These are phyloP conservation scores for Gossypioides kirkii DNA, from an alignment of 345 rosid species.

Conservation along the genomic window DNA sequence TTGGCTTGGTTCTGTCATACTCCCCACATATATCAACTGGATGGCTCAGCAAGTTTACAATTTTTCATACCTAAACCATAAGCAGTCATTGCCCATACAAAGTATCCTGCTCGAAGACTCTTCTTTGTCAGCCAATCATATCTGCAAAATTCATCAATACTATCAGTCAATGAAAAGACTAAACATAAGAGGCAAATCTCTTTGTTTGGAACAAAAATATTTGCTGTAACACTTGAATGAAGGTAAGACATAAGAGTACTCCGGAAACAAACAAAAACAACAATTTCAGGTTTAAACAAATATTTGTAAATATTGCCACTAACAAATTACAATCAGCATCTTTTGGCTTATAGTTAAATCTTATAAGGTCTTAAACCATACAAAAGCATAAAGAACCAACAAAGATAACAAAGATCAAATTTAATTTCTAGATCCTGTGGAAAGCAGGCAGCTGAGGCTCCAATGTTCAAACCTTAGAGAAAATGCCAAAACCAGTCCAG, in stretches of 20 bases:
- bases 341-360: neutral
- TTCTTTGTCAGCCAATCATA: slow-evolving; percentile 86
- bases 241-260: neutral
- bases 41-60: neutral
- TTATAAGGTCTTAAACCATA: neutral
- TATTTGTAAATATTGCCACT: neutral
- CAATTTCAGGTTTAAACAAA: neutral
- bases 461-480: slow-evolving; percentile 54
- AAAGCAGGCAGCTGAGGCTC: neutral
- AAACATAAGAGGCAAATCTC: neutral
- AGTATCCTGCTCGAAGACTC: slow-evolving; percentile 75
- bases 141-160: slow-evolving; percentile 35
- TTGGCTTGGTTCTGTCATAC: neutral
- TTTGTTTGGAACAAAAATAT: slow-evolving; percentile 1
- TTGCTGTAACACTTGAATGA: neutral
- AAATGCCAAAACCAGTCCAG: slow-evolving; percentile 88
- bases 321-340: neutral
- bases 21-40: neutral
- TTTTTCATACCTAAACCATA: slow-evolving; percentile 75
- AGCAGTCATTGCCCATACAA: slow-evolving; percentile 86
- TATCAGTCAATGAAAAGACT: neutral
- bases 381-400: neutral
- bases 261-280: neutral
- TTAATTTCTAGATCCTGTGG: neutral
- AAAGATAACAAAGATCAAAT: slow-evolving; percentile 4